Evolutionary conservation across 345 rosid species (phyloP).

Genomic region (Syzygium jambos): DNA sequence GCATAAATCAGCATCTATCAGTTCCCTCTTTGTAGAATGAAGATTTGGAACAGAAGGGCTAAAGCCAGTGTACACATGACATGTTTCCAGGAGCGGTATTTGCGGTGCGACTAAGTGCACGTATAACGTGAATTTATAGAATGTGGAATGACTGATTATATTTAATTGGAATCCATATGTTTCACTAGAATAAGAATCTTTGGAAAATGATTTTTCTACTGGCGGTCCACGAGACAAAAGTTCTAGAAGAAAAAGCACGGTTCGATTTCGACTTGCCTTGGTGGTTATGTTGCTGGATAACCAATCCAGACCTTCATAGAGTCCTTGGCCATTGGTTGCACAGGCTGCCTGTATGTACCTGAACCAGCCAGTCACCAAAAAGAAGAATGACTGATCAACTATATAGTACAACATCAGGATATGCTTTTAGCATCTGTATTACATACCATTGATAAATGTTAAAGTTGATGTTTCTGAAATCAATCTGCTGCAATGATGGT

Average conservation of each 20-base stretch:
- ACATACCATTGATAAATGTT: not conserved
- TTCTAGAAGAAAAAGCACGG: not conserved
- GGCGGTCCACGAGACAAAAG: not conserved
- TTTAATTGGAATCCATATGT: not conserved
- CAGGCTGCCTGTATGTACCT: conserved; percentile 59
- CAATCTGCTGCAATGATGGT: not conserved
- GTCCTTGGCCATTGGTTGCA: conserved; percentile 65
- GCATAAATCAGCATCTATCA: not conserved
- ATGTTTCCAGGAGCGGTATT: not conserved
- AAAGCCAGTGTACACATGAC: not conserved
- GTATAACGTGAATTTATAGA: not conserved
- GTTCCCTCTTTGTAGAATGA: not conserved
- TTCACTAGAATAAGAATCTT: not conserved
- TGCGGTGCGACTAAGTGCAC: not conserved
- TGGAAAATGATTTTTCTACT: not conserved
- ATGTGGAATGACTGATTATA: not conserved
- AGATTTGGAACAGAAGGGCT: not conserved
- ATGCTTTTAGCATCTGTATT: not conserved
- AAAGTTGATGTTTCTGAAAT: not conserved
- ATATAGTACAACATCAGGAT: not conserved
- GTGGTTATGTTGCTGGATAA: conserved; percentile 44
- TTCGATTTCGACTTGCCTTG: conserved; percentile 23
- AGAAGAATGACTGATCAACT: not conserved
- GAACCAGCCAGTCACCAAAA: not conserved
- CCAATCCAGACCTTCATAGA: conserved; percentile 73